Base-by-base conservation (phyloP, 208 protist species). In the Trypanosoma melophagium region DNA sequence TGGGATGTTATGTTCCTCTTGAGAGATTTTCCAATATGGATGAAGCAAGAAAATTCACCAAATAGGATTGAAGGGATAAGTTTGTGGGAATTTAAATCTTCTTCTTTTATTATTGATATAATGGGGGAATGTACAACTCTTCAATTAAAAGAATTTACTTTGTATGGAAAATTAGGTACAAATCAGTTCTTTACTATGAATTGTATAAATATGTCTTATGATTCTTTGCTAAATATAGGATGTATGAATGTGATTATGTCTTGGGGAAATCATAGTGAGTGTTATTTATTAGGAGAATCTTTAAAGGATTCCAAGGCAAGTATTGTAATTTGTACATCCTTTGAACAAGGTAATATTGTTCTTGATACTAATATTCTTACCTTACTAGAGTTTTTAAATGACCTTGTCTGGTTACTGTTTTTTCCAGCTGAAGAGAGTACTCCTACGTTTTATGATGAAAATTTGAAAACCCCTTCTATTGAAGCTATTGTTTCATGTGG, bases 381-480 rank as follows among this genome's bases (percentile, higher is more conserved):
- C 53, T 53, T 69, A 38, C 42, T 69, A 12, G 64, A 69, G 38
- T 61, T 61, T 61, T 60, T 69, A 35, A 47, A 60, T 24, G 64
- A 69, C 42, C 40, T 61, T 13, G 5, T 24, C 25, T 69, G 41
- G 38, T 2, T 61, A 13, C 5, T 69, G 17, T 16, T 60, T 19
- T 52, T 61, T 61, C 55, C 53, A 51, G 22, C 54, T 3, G 40
- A 60, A 25, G 22, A 52, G 14, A 40, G 25, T 44, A 25, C 22
- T 19, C 62, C 62, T 49, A 59, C 51, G 12, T 68, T 52, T 51
- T 38, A 17, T 31, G 38, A 68, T 68, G 12, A 57, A 60, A 49
- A 19, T 14, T 54, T 61, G 41, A 52, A 44, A 19, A 55, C 1
- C 31, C 54, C 54, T 31, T 60, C 25, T 35, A 49, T 69, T 42